Percentiles rank a stretch among this genome's conserved stretches.
Conservation (phyloP, 805 yeast species). For the Clavispora vitiphila region DNA sequence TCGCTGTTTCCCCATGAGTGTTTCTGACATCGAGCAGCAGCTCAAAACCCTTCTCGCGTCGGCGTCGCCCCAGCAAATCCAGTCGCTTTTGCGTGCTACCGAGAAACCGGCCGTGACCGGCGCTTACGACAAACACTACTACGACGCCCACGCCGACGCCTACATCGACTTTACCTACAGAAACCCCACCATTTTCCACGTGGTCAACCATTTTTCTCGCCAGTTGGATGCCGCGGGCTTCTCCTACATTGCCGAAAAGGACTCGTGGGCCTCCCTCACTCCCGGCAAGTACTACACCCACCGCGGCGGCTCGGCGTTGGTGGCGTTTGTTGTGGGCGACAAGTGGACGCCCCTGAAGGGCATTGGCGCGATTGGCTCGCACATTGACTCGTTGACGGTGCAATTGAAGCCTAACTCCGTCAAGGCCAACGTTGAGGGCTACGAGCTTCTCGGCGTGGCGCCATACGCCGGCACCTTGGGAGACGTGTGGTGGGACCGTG, state of each 20-base stretch:
- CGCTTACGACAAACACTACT: constrained; percentile 17
- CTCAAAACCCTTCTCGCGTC: neutral
- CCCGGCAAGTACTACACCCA: constrained; percentile 62
- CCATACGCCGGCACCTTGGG: constrained; percentile 71
- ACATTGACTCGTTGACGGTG: constrained; percentile 67
- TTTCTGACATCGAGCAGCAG: neutral
- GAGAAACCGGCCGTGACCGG: neutral
- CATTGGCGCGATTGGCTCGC: constrained; percentile 69
- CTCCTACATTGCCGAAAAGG: constrained; percentile 58
- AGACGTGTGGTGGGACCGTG: constrained; percentile 80
- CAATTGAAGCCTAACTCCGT: constrained; percentile 68
- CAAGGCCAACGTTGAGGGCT: constrained; percentile 63
- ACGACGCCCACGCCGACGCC: constrained; percentile 30
- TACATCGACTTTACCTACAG: constrained; percentile 68
- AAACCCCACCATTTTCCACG: constrained; percentile 75
- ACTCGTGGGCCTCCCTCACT: constrained; percentile 41
- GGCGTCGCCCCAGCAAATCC: neutral
- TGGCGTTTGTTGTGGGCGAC: constrained; percentile 66
- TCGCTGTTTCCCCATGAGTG: neutral
- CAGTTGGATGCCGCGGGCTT: constrained; percentile 58
- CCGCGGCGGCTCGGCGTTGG: constrained; percentile 63
- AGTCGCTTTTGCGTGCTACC: neutral
- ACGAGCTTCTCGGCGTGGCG: constrained; percentile 74
- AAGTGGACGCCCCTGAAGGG: constrained; percentile 63
- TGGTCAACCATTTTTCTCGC: constrained; percentile 46